Evolutionary conservation across 805 yeast genomes (phyloP), one percentile per base, ranked within the genome.

Genomic region (Saccharomycopsis sp.): DNA sequence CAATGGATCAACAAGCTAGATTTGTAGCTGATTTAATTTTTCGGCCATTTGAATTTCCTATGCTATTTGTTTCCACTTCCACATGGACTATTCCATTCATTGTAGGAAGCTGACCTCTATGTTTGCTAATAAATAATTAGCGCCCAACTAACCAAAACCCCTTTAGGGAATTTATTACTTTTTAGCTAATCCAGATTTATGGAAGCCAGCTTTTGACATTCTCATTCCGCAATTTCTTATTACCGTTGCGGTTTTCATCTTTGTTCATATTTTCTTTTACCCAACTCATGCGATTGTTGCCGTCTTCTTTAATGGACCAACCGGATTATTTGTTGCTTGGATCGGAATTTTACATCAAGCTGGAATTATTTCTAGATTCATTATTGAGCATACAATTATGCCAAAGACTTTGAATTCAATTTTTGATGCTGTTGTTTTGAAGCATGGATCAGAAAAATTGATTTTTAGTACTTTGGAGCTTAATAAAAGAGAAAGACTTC

Each of bases 331-430:
- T 20, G 51, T 55, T 14, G 46, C 55, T 5, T 49, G 53, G 44
- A 42, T 54, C 4, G 46, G 51, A 14, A 51, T 59, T 1, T 50
- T 62, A 28, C 68, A 65, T 38, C 54, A 61, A 37, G 48, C 63
- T 14, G 55, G 56, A 6, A 57, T 60, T 20, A 41, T 64, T 36
- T 57, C 63, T 6, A 53, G 57, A 23, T 47, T 58, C 19, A 53
- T 65, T 29, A 55, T 59, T 29, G 57, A 58, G 16, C 31, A 45
- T 3, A 42, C 63, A n/a, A 49, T 66, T 2, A 49, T 66, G 14
- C 67, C 68, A 2, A 44, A 43, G 2, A 63, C 66, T 1, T 47
- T 64, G 4, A 48, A 43, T 2, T 44, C 41, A 9, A 53, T 63
- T 2, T 66, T 66, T 49, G 70, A 66, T 24, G 32, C 43, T 16